Evolutionary conservation across 2,329 filamentous ascomycete genomes (phyloP), one percentile per base, ranked within the genome.

Genomic region (Penicillium sp.): DNA sequence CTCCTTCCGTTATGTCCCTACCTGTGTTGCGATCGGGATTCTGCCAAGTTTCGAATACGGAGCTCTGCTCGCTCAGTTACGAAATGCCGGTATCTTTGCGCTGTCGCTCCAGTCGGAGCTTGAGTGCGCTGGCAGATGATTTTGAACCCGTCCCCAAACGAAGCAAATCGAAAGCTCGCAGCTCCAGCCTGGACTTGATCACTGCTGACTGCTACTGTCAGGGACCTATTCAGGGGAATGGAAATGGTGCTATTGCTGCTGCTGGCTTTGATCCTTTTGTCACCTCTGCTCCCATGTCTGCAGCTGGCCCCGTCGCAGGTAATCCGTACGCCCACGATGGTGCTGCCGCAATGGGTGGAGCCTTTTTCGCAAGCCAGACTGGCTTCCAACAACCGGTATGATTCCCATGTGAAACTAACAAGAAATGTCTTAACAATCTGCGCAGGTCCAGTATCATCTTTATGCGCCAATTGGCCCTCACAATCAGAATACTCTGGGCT

Each of bases 381-480:
- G 76, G 78, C 49, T 85, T 83, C 65, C 81, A 83, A 18, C 86
- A 88, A 59, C 88, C 88, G 21, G 84, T 86, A 71, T 66, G 79
- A 51, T 51, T 24, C 38, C 21, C 24, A 16, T 4, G 47, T 9
- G 7, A 15, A 13, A 3, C 45, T 50, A 34, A 53, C 29, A 34
- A 21, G 10, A 5, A 7, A n/a, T 50, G 24, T 49, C 50, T 45
- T 45, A 56, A 43, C 18, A 23, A 21, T 28, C 21, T 29, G 28
- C 23, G 7, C 55, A 87, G 85, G 82, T 91, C 6, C 89, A 93
- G 76, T 95, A 96, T 70, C 94, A 99, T 70, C 81, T 96, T 12
- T 99, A 99, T 71, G 89, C 90, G 29, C 91, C 92, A 0, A 82
- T 92, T 51, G 90, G 90, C 6, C 86, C 89, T n/a, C 84, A 91